A percentile compares a stretch with the other conserved stretches of the same genome.
Conservation (phyloP, 1,139 yeast genomes). For the Scheffersomyces parashehatae region DNA sequence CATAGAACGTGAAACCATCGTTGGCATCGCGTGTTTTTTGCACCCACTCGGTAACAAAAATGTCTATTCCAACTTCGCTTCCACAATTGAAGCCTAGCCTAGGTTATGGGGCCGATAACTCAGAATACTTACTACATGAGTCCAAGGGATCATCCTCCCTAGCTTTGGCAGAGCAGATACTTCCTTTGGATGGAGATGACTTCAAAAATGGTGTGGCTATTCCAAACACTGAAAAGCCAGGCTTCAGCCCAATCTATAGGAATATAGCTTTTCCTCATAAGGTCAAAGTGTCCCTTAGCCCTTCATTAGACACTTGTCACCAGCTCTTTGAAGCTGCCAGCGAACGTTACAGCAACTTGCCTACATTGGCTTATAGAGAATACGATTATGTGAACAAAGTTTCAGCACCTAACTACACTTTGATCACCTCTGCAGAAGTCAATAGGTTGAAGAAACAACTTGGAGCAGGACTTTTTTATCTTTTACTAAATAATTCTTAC, state of each 20-base stretch:
- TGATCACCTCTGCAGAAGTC: conserved; percentile 16
- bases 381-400: conserved; percentile 17
- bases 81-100: too few relatives aligned
- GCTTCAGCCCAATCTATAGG: conserved; percentile 35
- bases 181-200: conserved; percentile 18
- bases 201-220: conserved; percentile 22
- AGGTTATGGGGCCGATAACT: too few relatives aligned
- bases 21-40: too few relatives aligned
- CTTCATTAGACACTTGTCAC: conserved; percentile 17
- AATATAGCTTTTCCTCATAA: conserved; percentile 24
- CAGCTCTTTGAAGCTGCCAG: conserved; percentile 16
- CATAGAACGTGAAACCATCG: too few relatives aligned
- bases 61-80: too few relatives aligned
- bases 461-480: conserved; percentile 23
- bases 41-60: too few relatives aligned
- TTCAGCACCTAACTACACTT: conserved; percentile 12
- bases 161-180: conserved; percentile 14
- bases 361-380: conserved; percentile 17
- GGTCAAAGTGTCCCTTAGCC: conserved; percentile 22
- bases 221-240: conserved; percentile 30
- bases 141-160: conserved; percentile 6
- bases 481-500: conserved; percentile 20
- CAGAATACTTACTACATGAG: too few relatives aligned
- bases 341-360: conserved; percentile 9
- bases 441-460: conserved; percentile 13